These are phyloP conservation scores for Coprinopsis sp. DNA, from an alignment of 768 basidiomycete species.

Conservation along the genomic window DNA sequence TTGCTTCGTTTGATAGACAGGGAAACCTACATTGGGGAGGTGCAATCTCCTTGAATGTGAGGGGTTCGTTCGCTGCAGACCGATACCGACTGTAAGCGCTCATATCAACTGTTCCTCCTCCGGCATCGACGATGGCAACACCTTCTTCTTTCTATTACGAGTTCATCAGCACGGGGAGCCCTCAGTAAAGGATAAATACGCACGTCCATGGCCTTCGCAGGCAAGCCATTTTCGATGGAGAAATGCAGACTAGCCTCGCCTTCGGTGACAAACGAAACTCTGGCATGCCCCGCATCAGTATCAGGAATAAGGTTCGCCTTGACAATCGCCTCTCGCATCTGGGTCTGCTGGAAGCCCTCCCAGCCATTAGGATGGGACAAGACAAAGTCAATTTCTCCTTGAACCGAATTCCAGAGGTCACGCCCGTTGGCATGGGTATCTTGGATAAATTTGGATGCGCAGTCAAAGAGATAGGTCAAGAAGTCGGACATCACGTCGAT, in stretches of 20 bases:
- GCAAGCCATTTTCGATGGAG: conserved; percentile 41
- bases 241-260: conserved; percentile 56
- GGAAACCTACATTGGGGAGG: conserved; percentile 34
- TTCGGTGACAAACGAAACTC: conserved; percentile 50
- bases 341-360: conserved; percentile 51
- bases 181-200: background rate
- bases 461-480: conserved; percentile 40
- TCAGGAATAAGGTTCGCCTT: conserved; percentile 43
- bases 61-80: conserved; percentile 14
- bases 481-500: conserved; percentile 45
- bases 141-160: conserved; percentile 40
- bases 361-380: conserved; percentile 62
- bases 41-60: conserved; percentile 43
- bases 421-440: conserved; percentile 39
- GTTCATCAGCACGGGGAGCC: background rate
- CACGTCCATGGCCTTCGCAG: conserved; percentile 1
- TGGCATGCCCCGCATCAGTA: conserved; percentile 29
- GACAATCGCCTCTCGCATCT: conserved; percentile 48
- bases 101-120: conserved; percentile 59
- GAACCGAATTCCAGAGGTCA: conserved; percentile 36
- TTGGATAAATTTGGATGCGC: conserved; percentile 39
- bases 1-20: background rate
- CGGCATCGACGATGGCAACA: conserved; percentile 55
- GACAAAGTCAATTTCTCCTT: conserved; percentile 39
- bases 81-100: conserved; percentile 43